phyloP scores from a whole-genome alignment of 2,329 filamentous ascomycete species.

The Dissoconium aciculare region DNA sequence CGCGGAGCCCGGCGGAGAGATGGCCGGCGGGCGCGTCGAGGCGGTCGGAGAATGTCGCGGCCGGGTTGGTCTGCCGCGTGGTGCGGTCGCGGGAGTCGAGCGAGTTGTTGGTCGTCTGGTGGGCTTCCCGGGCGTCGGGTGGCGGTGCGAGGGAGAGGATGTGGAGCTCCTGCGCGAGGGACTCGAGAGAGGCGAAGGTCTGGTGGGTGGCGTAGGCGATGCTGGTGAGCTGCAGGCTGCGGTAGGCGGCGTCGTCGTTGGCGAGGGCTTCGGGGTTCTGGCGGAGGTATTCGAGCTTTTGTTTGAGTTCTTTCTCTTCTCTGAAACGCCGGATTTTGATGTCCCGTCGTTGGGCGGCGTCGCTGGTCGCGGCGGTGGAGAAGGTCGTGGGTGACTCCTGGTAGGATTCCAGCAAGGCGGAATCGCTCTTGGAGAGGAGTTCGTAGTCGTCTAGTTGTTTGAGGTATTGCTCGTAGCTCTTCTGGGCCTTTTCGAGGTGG shows the following conservation, averaged over 20 bases:
- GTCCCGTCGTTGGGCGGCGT: constrained; percentile 57
- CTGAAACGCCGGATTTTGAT: constrained; percentile 76
- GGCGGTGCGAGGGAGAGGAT: constrained; percentile 63
- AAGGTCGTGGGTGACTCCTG: constrained; percentile 58
- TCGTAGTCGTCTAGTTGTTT: constrained; percentile 64
- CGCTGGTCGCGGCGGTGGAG: constrained; percentile 50
- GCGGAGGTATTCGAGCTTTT: constrained; percentile 58
- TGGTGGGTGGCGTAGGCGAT: constrained; percentile 60
- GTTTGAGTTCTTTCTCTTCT: constrained; percentile 71
- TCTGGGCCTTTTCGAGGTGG: constrained; percentile 48
- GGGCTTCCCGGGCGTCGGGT: constrained; percentile 22
- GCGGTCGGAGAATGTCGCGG: constrained; percentile 52
- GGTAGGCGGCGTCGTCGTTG: constrained; percentile 71
- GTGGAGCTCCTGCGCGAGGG: constrained; percentile 67
- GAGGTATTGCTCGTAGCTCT: constrained; percentile 65
- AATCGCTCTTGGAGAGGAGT: constrained; percentile 50
- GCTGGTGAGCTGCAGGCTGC: constrained; percentile 63
- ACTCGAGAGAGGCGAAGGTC: constrained; percentile 75
- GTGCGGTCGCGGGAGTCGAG: constrained; percentile 35
- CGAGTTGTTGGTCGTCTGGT: constrained; percentile 1
- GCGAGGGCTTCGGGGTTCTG: constrained; percentile 46
- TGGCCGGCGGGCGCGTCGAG: constrained; percentile 51
- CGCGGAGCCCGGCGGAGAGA: constrained; percentile 35
- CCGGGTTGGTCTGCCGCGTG: constrained; percentile 19
- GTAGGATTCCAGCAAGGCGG: constrained; percentile 57